phyloP scores from a whole-genome alignment of 148 eudicot species.

The Euryodendron excelsum region DNA sequence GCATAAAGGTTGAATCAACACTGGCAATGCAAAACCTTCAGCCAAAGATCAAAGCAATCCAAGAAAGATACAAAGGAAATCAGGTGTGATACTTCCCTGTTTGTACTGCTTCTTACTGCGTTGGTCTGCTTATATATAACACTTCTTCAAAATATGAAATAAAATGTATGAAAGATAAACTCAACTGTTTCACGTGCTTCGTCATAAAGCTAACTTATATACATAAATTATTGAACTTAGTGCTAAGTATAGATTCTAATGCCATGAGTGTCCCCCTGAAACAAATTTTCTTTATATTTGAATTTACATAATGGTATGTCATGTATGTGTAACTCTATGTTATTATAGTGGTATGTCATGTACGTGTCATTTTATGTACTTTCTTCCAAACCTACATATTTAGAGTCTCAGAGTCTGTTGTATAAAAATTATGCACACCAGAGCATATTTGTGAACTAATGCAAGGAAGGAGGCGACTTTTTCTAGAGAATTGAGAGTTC shows the following conservation, averaged over 20 bases:
- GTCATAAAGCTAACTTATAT: background rate
- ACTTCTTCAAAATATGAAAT: background rate
- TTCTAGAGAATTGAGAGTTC: background rate
- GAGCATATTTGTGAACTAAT: background rate
- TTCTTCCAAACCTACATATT: background rate
- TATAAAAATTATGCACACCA: background rate
- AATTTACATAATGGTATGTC: background rate
- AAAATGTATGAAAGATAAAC: background rate
- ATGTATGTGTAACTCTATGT: background rate
- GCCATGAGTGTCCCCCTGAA: background rate
- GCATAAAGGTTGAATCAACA: conserved; percentile 84
- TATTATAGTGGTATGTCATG: background rate
- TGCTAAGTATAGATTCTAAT: background rate
- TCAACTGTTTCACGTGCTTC: background rate
- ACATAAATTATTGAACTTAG: background rate
- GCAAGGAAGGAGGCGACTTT: conserved; percentile 1
- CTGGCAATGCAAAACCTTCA: conserved; percentile 99
- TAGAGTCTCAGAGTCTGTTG: background rate
- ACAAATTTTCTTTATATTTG: background rate
- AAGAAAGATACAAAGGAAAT: conserved; percentile 96
- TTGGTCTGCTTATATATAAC: background rate
- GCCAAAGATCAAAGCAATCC: conserved; percentile 98
- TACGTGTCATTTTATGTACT: background rate
- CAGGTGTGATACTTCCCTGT: conserved; percentile 46
- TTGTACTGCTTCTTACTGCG: conserved; percentile 10